Evolutionary conservation across 2,329 filamentous ascomycete genomes (phyloP), one percentile per base, ranked within the genome.

Genomic region (Diplocarpon mali): DNA sequence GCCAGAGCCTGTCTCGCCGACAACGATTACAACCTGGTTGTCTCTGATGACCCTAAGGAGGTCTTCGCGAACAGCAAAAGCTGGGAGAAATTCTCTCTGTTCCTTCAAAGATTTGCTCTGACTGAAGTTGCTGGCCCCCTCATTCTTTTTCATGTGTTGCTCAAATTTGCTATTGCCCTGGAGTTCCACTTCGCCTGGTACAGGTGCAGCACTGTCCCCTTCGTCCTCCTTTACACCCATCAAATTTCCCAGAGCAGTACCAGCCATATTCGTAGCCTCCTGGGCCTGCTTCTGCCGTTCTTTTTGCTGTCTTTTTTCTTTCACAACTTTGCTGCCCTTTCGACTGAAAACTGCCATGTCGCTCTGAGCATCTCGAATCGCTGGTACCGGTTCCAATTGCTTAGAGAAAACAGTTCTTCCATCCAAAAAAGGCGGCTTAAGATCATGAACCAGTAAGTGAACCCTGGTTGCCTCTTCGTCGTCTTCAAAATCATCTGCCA

Each of bases 331-430:
- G 61, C 90, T 96, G 1, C 92, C 92, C 62, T 95, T 95, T 35
- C 90, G 77, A 66, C 88, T 94, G 57, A 96, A 96, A 1, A 98
- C 89, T 1, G 92, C 92, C 92, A 98, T 95, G 60, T 98, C 92
- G 61, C 93, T 98, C 65, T 96, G 90, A 20, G 85, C 81, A 62
- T 98, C 92, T 42, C 84, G 77, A 12, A 98, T 85, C 0, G 92
- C 93, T 0, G 90, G 87, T 1, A 98, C 85, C 0, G 92, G 93
- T 47, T 98, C 92, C 16, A 96, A 64, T 64, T 98, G 93, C 64
- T 95, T 96, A 3, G 92, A 98, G 62, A 98, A 98, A 46, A 98
- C 84, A 15, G 83, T 96, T 56, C 88, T 80, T 17, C 92, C 92
- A 65, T 98, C 90, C 38, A 98, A 68, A 59, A 98, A 98, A 0